Base-by-base conservation (phyloP, 768 basidiomycete genomes). In the Hygrocybe punicea region DNA sequence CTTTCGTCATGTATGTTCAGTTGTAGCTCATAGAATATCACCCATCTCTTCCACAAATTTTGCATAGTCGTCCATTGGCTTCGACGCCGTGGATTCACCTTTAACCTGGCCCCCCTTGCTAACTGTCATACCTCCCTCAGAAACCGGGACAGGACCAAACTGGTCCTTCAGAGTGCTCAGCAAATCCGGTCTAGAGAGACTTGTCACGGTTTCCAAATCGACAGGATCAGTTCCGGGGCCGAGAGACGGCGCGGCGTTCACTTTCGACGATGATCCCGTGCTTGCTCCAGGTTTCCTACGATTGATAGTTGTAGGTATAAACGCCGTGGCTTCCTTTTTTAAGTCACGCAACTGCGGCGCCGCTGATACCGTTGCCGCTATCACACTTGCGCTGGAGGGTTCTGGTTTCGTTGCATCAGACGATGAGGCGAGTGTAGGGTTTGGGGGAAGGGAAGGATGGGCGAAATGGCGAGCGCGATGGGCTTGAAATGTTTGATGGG, bases 281-380 rank as follows among this genome's bases (percentile, higher is more conserved):
- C n/a, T 21, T 4, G 69, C 64, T 17, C 68, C 69, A 36, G 73
- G 71, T 58, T 81, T 87, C 71, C 89, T 93, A 47, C 91, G 83
- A 71, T 91, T 92, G 51, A 96, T 72, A 3, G 88, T 78, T 2
- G 86, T 69, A 3, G 97, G 97, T 4, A 98, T 84, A 65, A 99
- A 98, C 0, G 90, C 84, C 1, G 93, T 96, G 8, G 90, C 89
- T 69, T 99, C 97, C 71, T 93, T 94, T 75, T 94, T 93, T 59
- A 98, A 78, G 71, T 99, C 93, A 13, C 96, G 89, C 51, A 99
- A 72, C 67, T 93, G 81, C 4, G 97, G 93, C 45, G 78, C 92
- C 2, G 94, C 93, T 19, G 83, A 86, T 51, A 98, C 85, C 2
- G 83, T 89, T 1, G 91, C 92, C 6, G 81, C 73, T 1, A 76